These are phyloP conservation scores for Colletotrichum trifolii DNA, from an alignment of 2,329 filamentous ascomycete species.

Conservation along the genomic window DNA sequence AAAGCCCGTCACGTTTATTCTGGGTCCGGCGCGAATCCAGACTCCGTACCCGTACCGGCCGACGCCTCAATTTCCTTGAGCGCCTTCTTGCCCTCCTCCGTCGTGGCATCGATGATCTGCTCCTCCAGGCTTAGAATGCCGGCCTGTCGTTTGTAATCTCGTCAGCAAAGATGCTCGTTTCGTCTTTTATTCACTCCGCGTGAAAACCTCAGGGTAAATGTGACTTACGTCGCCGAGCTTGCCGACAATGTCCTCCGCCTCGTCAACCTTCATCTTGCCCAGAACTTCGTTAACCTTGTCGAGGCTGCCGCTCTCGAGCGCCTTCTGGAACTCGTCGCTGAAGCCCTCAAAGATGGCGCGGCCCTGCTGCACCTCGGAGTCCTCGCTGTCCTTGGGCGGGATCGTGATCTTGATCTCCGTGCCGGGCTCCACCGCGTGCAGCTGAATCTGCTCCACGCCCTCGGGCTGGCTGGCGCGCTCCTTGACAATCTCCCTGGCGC, in stretches of 20 bases:
- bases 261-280: conserved; percentile 87
- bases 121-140: conserved; percentile 92
- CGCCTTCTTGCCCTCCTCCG: conserved; percentile 82
- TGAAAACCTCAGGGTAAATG: neutral
- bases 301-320: conserved; percentile 87
- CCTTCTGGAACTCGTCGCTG: conserved; percentile 81
- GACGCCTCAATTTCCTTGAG: conserved; percentile 78
- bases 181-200: conserved; percentile 4
- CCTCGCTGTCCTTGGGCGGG: conserved; percentile 74
- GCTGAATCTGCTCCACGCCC: conserved; percentile 94
- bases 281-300: conserved; percentile 72
- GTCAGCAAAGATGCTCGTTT: conserved; percentile 41
- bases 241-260: conserved; percentile 86
- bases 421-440: conserved; percentile 93
- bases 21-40: conserved; percentile 50
- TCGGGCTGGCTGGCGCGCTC: conserved; percentile 63
- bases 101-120: conserved; percentile 94
- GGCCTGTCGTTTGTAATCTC: conserved; percentile 58
- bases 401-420: conserved; percentile 91
- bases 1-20: conserved; percentile 45
- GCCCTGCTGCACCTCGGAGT: conserved; percentile 71
- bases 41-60: conserved; percentile 46
- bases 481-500: conserved; percentile 76
- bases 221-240: conserved; percentile 74
- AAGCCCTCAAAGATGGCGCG: conserved; percentile 87